Evolutionary conservation across 2,329 filamentous ascomycete genomes (phyloP).

Genomic region (Claviceps sp.): DNA sequence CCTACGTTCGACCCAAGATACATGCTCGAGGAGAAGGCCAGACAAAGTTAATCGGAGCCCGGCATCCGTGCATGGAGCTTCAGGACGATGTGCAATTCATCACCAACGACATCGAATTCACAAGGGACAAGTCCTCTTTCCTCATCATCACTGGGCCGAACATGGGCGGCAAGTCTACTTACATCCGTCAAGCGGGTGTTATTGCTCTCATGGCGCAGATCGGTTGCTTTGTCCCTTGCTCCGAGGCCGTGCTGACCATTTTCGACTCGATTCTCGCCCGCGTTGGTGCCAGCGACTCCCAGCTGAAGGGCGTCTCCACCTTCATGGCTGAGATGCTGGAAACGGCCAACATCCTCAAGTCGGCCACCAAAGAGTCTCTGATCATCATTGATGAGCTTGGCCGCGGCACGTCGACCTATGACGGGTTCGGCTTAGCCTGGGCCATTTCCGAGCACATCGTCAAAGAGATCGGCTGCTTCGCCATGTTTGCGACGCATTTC

Average conservation of each 20-base stretch:
- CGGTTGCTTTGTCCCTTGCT: constrained; percentile 89
- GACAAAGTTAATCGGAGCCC: constrained; percentile 81
- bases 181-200: constrained; percentile 93
- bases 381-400: constrained; percentile 98
- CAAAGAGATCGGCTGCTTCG: constrained; percentile 85
- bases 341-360: constrained; percentile 96
- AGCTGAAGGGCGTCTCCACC: constrained; percentile 93
- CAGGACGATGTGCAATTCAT: constrained; percentile 98
- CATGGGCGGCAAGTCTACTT: constrained; percentile 98
- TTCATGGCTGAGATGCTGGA: constrained; percentile 99
- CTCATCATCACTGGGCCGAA: constrained; percentile 96
- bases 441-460: constrained; percentile 97
- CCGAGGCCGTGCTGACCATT: constrained; percentile 81
- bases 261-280: constrained; percentile 95
- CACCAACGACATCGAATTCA: constrained; percentile 83
- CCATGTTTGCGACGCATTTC: constrained; percentile 95
- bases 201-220: constrained; percentile 96
- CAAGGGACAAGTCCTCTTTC: constrained; percentile 70
- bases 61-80: constrained; percentile 96
- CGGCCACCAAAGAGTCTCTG: constrained; percentile 82
- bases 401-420: constrained; percentile 92
- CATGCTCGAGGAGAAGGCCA: constrained; percentile 78
- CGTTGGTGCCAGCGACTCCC: constrained; percentile 89
- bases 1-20: constrained; percentile 84
- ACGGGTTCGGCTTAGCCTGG: constrained; percentile 98